Percentiles rank a stretch among this genome's conserved stretches.
These are phyloP conservation scores for Typha latifolia DNA, from an alignment of 176 grass and related monocot species.

Conservation along the genomic window DNA sequence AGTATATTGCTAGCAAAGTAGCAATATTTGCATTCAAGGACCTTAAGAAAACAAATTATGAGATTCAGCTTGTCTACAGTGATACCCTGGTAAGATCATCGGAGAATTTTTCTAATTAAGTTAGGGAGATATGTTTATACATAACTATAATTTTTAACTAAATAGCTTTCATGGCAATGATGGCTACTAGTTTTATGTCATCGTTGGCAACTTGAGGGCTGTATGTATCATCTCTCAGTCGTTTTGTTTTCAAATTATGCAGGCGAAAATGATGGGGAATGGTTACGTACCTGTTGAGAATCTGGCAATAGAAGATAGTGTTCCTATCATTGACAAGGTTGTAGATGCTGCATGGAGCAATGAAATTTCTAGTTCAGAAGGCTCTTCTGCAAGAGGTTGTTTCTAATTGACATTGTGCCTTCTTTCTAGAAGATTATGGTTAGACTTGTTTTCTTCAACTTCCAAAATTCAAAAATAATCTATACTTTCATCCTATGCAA, in stretches of 20 bases:
- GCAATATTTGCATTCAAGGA: too few species aligned
- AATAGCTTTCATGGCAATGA: too few species aligned
- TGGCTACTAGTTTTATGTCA: too few species aligned
- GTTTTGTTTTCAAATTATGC: conserved; percentile 7
- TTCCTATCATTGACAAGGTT: conserved; percentile 42
- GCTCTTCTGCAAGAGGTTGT: conserved; percentile 37
- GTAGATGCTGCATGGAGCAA: conserved; percentile 45
- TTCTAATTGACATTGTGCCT: conserved; percentile 10
- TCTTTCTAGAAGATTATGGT: neutral
- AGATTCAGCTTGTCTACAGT: too few species aligned
- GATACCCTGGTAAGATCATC: too few species aligned
- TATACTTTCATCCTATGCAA: neutral
- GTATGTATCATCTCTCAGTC: neutral
- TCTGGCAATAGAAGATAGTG: conserved; percentile 29
- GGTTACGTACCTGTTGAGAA: conserved; percentile 31
- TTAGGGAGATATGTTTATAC: too few species aligned
- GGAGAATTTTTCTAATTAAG: too few species aligned
- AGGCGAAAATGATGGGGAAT: conserved; percentile 37
- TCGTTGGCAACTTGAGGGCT: too few species aligned
- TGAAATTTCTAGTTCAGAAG: conserved; percentile 21
- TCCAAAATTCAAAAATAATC: conserved; percentile 8
- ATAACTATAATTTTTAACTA: too few species aligned
- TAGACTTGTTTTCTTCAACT: conserved; percentile 3
- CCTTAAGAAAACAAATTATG: too few species aligned
- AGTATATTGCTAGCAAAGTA: too few species aligned